A percentile compares a stretch with the other conserved stretches of the same genome.
Conservation (phyloP, 2,329 filamentous ascomycete species). For the Nigrograna mackinnonii region DNA sequence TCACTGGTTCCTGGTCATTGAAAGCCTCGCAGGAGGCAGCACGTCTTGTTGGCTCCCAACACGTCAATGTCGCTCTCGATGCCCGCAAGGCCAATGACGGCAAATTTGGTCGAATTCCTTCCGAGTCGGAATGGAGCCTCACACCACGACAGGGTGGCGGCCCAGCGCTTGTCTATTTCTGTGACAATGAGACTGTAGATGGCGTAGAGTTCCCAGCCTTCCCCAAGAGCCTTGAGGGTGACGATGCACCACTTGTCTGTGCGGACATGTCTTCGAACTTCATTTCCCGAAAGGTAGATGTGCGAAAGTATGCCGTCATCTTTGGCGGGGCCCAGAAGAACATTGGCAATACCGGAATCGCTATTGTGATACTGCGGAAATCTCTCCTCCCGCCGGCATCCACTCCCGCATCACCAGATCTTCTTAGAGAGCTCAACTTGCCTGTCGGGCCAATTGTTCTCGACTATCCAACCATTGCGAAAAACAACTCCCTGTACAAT, state of each 20-base stretch:
- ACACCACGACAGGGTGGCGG: constrained; percentile 61
- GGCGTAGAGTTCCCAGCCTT: constrained; percentile 85
- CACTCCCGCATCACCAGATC: constrained; percentile 61
- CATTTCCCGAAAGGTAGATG: constrained; percentile 75
- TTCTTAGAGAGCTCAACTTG: constrained; percentile 76
- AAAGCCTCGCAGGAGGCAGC: constrained; percentile 86
- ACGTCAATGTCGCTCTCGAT: constrained; percentile 81
- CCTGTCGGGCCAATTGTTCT: constrained; percentile 79
- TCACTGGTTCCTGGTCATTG: constrained; percentile 88
- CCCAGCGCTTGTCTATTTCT: constrained; percentile 79
- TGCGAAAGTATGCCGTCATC: constrained; percentile 78
- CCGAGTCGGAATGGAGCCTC: constrained; percentile 75
- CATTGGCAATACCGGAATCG: constrained; percentile 82
- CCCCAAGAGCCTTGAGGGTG: constrained; percentile 68
- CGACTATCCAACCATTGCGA: constrained; percentile 81
- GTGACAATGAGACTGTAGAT: constrained; percentile 93
- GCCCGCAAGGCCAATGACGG: constrained; percentile 65
- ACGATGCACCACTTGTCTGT: constrained; percentile 72
- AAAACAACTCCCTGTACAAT: constrained; percentile 96
- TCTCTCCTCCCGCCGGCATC: constrained; percentile 69
- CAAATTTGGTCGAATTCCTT: constrained; percentile 85
- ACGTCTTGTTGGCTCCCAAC: constrained; percentile 74
- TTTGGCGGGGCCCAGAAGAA: constrained; percentile 97
- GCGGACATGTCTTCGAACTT: constrained; percentile 97
- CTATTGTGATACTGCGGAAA: constrained; percentile 84